These are phyloP conservation scores for Scheffersomyces parashehatae DNA, from an alignment of 1,139 yeast species.

Conservation along the genomic window DNA sequence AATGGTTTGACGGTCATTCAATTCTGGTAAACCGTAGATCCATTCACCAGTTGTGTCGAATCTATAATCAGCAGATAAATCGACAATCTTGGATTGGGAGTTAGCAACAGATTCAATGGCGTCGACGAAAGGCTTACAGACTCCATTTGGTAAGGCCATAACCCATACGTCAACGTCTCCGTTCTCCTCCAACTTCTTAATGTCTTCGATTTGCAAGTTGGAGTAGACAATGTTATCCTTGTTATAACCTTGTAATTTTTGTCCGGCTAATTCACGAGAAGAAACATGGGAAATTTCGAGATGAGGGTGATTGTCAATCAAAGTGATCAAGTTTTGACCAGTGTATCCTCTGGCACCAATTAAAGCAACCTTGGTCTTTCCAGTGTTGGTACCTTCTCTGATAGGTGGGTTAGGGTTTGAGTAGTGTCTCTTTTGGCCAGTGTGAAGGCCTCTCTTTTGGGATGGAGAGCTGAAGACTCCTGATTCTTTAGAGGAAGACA, in stretches of 20 bases:
- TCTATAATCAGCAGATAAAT: constrained; percentile 93
- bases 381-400: constrained; percentile 58
- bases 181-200: constrained; percentile 70
- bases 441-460: constrained; percentile 45
- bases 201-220: constrained; percentile 85
- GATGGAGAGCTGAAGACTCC: constrained; percentile 39
- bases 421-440: constrained; percentile 16
- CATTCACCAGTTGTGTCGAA: constrained; percentile 86
- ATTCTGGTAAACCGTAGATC: constrained; percentile 91
- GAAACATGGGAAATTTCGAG: constrained; percentile 90
- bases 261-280: constrained; percentile 90
- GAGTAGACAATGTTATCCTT: constrained; percentile 79
- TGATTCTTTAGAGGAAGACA: constrained; percentile 42
- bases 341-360: constrained; percentile 99
- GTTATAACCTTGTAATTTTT: constrained; percentile 81
- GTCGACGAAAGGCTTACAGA: constrained; percentile 94
- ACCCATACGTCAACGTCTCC: constrained; percentile 94
- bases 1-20: constrained; percentile 65
- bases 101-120: constrained; percentile 74
- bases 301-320: constrained; percentile 85
- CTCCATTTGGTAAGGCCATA: constrained; percentile 98
- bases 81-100: constrained; percentile 76
- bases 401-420: constrained; percentile 74
- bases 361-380: constrained; percentile 76
- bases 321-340: constrained; percentile 86